Percentiles rank a stretch among this genome's conserved stretches.
phyloP scores from a whole-genome alignment of 1,139 yeast species.

The Sugiyamaella castrensis region DNA sequence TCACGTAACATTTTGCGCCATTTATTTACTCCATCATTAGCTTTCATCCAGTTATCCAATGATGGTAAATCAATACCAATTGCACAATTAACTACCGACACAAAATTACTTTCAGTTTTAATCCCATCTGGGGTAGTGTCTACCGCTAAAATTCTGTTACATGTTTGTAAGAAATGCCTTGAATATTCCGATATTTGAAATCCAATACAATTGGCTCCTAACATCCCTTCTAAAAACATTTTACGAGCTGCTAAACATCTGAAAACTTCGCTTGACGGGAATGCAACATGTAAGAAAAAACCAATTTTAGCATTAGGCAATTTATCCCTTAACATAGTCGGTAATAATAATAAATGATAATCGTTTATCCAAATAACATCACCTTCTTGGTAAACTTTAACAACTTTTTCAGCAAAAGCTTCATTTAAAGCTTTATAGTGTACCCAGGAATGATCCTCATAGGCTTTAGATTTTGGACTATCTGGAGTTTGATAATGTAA shows the following conservation, averaged over 20 bases:
- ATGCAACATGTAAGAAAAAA: slow-evolving; percentile 86
- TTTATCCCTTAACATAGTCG: slow-evolving; percentile 71
- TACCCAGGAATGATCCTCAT: slow-evolving; percentile 93
- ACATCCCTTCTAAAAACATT: slow-evolving; percentile 71
- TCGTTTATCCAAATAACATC: slow-evolving; percentile 91
- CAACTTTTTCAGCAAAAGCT: slow-evolving; percentile 72
- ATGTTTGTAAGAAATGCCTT: slow-evolving; percentile 88
- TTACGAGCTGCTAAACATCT: slow-evolving; percentile 89
- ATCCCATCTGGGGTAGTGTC: slow-evolving; percentile 79
- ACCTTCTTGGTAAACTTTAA: slow-evolving; percentile 61
- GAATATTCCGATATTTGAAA: slow-evolving; percentile 94
- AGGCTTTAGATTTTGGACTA: slow-evolving; percentile 88
- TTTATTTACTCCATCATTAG: slow-evolving; percentile 52
- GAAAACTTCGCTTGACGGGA: slow-evolving; percentile 94
- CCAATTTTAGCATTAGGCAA: slow-evolving; percentile 88
- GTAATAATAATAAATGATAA: slow-evolving; percentile 84
- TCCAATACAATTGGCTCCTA: slow-evolving; percentile 84
- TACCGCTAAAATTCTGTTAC: slow-evolving; percentile 76
- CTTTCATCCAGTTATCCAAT: slow-evolving; percentile 46
- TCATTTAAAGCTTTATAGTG: slow-evolving; percentile 75
- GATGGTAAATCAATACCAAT: slow-evolving; percentile 82
- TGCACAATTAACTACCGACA: slow-evolving; percentile 67
- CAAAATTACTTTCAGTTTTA: slow-evolving; percentile 54
- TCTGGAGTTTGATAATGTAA: slow-evolving; percentile 96
- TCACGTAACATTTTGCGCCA: slow-evolving; percentile 75